phyloP scores from a whole-genome alignment of 2,329 filamentous ascomycete species.

The Aspergillus sp. region DNA sequence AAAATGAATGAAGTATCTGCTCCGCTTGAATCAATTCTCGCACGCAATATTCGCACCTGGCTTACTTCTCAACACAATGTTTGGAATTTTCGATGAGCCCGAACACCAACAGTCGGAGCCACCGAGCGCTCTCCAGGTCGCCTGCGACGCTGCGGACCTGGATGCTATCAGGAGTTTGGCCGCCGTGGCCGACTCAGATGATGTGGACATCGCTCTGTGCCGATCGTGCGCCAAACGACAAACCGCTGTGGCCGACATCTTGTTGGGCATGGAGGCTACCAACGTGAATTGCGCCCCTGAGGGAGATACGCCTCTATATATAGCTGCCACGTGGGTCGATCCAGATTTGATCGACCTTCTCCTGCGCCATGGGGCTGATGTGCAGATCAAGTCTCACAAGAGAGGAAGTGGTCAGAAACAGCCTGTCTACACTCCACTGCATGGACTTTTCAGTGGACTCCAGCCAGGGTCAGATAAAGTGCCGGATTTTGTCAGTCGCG shows the following conservation, averaged over 20 bases:
- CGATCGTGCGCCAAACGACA: constrained; percentile 7
- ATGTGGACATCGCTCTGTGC: constrained; percentile 9
- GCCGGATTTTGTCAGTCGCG: not conserved
- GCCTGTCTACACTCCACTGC: constrained; percentile 1
- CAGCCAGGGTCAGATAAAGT: not conserved
- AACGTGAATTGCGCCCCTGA: constrained; percentile 8
- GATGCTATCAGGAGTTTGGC: constrained; percentile 6
- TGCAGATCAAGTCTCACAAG: not conserved
- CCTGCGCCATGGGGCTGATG: constrained; percentile 11
- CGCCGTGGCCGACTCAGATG: constrained; percentile 1
- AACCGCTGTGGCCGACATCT: not conserved
- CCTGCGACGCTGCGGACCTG: constrained; percentile 6
- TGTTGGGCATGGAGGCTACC: constrained; percentile 5
- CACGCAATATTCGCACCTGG: not conserved
- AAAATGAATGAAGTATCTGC: not conserved
- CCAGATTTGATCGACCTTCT: constrained; percentile 7
- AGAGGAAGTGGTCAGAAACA: not conserved
- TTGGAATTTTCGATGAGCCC: not conserved
- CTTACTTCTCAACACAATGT: not conserved
- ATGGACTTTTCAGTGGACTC: not conserved
- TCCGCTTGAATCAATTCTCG: not conserved
- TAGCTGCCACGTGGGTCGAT: constrained; percentile 1
- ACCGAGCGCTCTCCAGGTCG: constrained; percentile 1
- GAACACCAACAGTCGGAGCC: not conserved
- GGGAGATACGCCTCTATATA: constrained; percentile 11